Conservation (phyloP, 331 rosid genomes). For the Acacia concinna region DNA sequence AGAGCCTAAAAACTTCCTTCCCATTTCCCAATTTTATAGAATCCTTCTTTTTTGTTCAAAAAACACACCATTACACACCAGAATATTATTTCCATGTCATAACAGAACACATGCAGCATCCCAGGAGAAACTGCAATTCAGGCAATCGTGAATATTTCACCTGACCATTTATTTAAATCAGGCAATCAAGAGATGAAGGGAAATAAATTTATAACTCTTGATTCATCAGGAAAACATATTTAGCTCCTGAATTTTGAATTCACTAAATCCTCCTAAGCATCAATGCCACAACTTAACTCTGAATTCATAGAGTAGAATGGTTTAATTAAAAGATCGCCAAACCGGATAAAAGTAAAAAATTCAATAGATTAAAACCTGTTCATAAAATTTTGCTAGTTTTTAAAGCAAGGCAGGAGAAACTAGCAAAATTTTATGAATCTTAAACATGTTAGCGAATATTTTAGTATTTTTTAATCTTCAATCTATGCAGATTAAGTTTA, state of each 20-base stretch:
- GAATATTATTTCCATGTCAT: slow-evolving; percentile 6
- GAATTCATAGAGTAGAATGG: not conserved
- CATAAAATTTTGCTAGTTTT: too few relatives aligned
- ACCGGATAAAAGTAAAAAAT: not conserved
- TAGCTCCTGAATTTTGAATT: not conserved
- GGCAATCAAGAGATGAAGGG: not conserved
- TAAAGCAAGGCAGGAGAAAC: not conserved
- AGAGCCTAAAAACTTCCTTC: not conserved
- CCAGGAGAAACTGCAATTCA: slow-evolving; percentile 8
- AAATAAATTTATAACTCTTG: not conserved
- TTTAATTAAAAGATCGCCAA: not conserved
- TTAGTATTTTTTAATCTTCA: not conserved
- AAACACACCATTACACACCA: slow-evolving; percentile 3
- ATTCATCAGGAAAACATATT: not conserved
- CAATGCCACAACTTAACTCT: not conserved
- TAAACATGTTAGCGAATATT: too few relatives aligned
- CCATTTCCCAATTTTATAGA: not conserved
- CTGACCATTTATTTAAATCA: too few relatives aligned
- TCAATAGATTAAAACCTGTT: not conserved
- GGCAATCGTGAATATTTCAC: slow-evolving; percentile 11
- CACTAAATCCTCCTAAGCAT: not conserved
- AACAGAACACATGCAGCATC: not conserved
- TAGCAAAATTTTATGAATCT: not conserved
- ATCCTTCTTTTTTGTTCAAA: not conserved
- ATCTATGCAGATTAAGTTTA: not conserved